Conservation (phyloP, 2,329 filamentous ascomycete species). For the Ilyonectria sp. region DNA sequence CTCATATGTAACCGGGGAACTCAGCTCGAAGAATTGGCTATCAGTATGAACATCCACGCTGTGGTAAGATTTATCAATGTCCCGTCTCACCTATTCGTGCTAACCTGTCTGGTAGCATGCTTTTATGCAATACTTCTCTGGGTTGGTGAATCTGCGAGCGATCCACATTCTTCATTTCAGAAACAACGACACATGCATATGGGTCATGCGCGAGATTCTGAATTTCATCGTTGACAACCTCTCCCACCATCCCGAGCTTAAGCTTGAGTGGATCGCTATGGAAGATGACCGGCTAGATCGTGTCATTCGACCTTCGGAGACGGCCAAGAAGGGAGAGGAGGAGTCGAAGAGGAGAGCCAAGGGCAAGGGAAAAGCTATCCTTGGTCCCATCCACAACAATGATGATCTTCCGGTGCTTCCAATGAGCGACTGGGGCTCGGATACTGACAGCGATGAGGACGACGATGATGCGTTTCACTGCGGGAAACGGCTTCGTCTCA, state of each 20-base stretch:
- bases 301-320: slow-evolving; percentile 60
- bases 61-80: slow-evolving; percentile 62
- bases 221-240: slow-evolving; percentile 73
- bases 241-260: slow-evolving; percentile 68
- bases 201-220: slow-evolving; percentile 70
- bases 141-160: slow-evolving; percentile 65
- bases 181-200: slow-evolving; percentile 70
- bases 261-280: slow-evolving; percentile 72
- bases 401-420: slow-evolving; percentile 49
- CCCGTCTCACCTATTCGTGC: background rate
- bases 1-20: slow-evolving; percentile 67
- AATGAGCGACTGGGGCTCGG: slow-evolving; percentile 47
- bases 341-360: slow-evolving; percentile 51
- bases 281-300: slow-evolving; percentile 66
- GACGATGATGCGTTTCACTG: slow-evolving; percentile 50
- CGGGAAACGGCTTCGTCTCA: slow-evolving; percentile 53
- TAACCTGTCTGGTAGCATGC: slow-evolving; percentile 62
- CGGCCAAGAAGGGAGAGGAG: slow-evolving; percentile 48
- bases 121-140: slow-evolving; percentile 68
- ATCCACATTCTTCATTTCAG: slow-evolving; percentile 70
- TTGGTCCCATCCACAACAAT: slow-evolving; percentile 33
- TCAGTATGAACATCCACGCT: slow-evolving; percentile 67
- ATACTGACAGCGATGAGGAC: slow-evolving; percentile 54
- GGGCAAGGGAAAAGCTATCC: slow-evolving; percentile 52
- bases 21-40: slow-evolving; percentile 68